A percentile compares a stretch with the other conserved stretches of the same genome.
Evolutionary conservation across 208 protist genomes (phyloP).

Genomic region (Trypanosoma rangeli): DNA sequence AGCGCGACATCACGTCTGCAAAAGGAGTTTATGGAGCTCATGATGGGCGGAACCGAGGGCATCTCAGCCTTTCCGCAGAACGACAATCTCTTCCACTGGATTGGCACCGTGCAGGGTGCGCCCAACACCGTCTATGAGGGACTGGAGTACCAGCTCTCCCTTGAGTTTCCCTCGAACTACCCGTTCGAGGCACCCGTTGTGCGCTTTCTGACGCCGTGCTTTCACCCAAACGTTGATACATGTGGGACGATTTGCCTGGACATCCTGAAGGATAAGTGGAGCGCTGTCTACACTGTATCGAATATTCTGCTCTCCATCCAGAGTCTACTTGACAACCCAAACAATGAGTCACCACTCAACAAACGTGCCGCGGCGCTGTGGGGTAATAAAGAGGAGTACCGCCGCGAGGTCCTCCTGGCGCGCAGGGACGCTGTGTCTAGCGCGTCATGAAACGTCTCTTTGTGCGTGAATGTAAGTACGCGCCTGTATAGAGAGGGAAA

Average conservation of each 20-base stretch:
- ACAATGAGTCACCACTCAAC: slow-evolving; percentile 96
- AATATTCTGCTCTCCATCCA: slow-evolving; percentile 96
- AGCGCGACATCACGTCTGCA: slow-evolving; percentile 83
- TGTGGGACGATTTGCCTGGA: slow-evolving; percentile 96
- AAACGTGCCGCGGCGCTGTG: slow-evolving; percentile 92
- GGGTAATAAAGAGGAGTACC: slow-evolving; percentile 72
- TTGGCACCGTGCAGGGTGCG: slow-evolving; percentile 85
- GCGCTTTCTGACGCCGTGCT: slow-evolving; percentile 93
- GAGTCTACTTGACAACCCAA: slow-evolving; percentile 94
- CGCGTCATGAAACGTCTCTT: slow-evolving; percentile 1
- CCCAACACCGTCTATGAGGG: slow-evolving; percentile 90
- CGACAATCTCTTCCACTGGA: slow-evolving; percentile 94
- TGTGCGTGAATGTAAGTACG: background rate
- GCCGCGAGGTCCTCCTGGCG: slow-evolving; percentile 51
- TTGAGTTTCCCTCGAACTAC: slow-evolving; percentile 94
- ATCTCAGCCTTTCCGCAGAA: slow-evolving; percentile 95
- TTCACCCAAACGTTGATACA: slow-evolving; percentile 95
- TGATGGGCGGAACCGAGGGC: slow-evolving; percentile 84
- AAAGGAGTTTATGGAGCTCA: slow-evolving; percentile 94
- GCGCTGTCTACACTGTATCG: slow-evolving; percentile 93
- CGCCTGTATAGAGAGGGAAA: background rate
- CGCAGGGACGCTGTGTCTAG: slow-evolving; percentile 32
- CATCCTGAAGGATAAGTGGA: slow-evolving; percentile 98
- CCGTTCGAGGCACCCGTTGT: slow-evolving; percentile 94
- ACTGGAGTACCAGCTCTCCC: slow-evolving; percentile 89